phyloP scores from a whole-genome alignment of 352 stramenopile species.

The Pythium scleroteichum region DNA sequence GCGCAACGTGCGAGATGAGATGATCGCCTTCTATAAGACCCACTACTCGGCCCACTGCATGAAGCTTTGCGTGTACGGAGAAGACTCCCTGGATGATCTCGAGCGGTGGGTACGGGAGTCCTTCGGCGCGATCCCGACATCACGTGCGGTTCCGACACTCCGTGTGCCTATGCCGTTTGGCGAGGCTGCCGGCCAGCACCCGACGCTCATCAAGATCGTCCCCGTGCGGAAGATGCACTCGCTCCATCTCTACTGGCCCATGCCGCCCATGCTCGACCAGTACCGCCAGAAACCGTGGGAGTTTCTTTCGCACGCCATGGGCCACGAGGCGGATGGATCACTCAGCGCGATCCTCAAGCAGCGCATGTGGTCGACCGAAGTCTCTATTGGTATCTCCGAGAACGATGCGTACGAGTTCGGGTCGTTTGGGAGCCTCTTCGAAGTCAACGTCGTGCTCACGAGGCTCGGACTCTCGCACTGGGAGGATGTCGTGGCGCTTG shows the following conservation, averaged over 20 bases:
- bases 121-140: slow-evolving; percentile 36
- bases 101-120: slow-evolving; percentile 35
- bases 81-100: slow-evolving; percentile 40
- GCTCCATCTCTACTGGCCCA: slow-evolving; percentile 41
- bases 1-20: slow-evolving; percentile 32
- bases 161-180: slow-evolving; percentile 25
- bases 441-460: slow-evolving; percentile 42
- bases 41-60: slow-evolving; percentile 50
- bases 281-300: slow-evolving; percentile 41
- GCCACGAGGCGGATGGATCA: slow-evolving; percentile 40
- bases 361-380: slow-evolving; percentile 35
- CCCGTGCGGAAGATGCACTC: slow-evolving; percentile 37
- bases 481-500: slow-evolving; percentile 30
- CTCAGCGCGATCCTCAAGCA: slow-evolving; percentile 33
- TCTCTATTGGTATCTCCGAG: slow-evolving; percentile 39
- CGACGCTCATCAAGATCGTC: slow-evolving; percentile 37
- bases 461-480: slow-evolving; percentile 32
- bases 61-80: slow-evolving; percentile 45
- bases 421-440: slow-evolving; percentile 41
- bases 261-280: slow-evolving; percentile 29
- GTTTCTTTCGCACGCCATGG: slow-evolving; percentile 43
- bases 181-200: slow-evolving; percentile 22
- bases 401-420: slow-evolving; percentile 45
- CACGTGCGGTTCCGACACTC: background rate
- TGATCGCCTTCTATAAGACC: slow-evolving; percentile 39